Percentiles rank a stretch among this genome's conserved stretches.
Conservation (phyloP, 208 protist genomes). For the Leishmania tropica region DNA sequence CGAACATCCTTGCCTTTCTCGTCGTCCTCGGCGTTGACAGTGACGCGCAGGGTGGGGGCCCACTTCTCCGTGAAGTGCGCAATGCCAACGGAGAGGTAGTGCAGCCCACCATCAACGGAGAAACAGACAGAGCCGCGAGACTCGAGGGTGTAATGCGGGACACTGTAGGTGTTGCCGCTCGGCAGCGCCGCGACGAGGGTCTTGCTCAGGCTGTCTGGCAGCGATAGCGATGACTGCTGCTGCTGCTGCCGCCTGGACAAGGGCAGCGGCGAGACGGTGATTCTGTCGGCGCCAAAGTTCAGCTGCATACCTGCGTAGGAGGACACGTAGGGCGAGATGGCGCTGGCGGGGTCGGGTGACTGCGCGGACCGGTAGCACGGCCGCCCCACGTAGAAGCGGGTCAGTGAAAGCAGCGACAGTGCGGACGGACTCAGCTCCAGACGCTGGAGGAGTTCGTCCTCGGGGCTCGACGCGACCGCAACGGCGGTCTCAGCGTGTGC, state of each 20-base stretch:
- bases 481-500: not conserved
- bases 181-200: constrained; percentile 46
- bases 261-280: constrained; percentile 16
- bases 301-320: constrained; percentile 34
- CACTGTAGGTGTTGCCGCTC: constrained; percentile 4
- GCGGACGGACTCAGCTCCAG: constrained; percentile 40
- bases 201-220: constrained; percentile 12
- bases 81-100: constrained; percentile 63
- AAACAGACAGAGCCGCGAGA: constrained; percentile 58
- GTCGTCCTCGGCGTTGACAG: constrained; percentile 27
- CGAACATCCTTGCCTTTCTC: constrained; percentile 20
- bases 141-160: constrained; percentile 40
- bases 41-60: constrained; percentile 60
- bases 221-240: constrained; percentile 7
- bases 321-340: constrained; percentile 24
- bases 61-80: constrained; percentile 63
- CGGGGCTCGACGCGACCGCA: not conserved
- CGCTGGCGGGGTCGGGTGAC: constrained; percentile 7
- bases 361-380: constrained; percentile 19
- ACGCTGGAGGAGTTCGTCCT: constrained; percentile 43
- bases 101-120: constrained; percentile 67
- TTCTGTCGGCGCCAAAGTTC: constrained; percentile 22
- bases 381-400: constrained; percentile 50
- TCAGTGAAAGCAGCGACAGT: constrained; percentile 56
- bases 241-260: not conserved